phyloP scores from a whole-genome alignment of 192 early-diverging fungal species.

The Neocallimastix lanati region DNA sequence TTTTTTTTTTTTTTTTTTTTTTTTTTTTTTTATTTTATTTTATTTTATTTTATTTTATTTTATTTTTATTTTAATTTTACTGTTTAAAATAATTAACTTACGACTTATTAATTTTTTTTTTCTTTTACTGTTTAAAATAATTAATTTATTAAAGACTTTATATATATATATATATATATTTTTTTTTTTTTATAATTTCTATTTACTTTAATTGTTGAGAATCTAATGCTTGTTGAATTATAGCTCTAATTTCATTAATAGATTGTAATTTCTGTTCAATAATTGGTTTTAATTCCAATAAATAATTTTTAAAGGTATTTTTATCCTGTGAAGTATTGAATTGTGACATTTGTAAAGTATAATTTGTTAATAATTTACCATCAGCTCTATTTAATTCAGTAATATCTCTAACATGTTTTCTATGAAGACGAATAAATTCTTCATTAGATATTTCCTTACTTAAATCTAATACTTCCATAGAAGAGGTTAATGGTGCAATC shows the following conservation, averaged over 20 bases:
- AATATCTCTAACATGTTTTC: slow-evolving; percentile 24
- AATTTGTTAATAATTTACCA: slow-evolving; percentile 24
- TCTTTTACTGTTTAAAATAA: too few relatives aligned
- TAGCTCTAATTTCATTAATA: background rate
- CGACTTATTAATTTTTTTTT: too few relatives aligned
- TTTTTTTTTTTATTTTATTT: too few relatives aligned
- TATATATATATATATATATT: too few relatives aligned
- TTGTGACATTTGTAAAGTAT: slow-evolving; percentile 6
- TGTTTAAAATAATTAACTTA: too few relatives aligned
- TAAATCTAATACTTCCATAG: slow-evolving; percentile 2
- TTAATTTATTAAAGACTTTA: too few relatives aligned
- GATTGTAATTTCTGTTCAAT: background rate
- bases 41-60: too few relatives aligned
- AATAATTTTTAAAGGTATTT: background rate
- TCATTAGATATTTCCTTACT: slow-evolving; percentile 4
- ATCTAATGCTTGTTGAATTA: background rate
- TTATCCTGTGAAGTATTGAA: background rate
- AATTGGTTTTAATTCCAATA: background rate
- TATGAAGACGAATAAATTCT: slow-evolving; percentile 24
- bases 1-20: too few relatives aligned
- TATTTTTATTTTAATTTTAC: too few relatives aligned
- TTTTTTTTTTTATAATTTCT: too few relatives aligned
- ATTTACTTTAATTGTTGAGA: background rate
- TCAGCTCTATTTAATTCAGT: slow-evolving; percentile 21
- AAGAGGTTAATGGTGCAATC: background rate